Percentiles rank a stretch among this genome's conserved stretches.
Conservation (phyloP, 2,329 filamentous ascomycete species). For the Pseudophaeomoniella oleicola region DNA sequence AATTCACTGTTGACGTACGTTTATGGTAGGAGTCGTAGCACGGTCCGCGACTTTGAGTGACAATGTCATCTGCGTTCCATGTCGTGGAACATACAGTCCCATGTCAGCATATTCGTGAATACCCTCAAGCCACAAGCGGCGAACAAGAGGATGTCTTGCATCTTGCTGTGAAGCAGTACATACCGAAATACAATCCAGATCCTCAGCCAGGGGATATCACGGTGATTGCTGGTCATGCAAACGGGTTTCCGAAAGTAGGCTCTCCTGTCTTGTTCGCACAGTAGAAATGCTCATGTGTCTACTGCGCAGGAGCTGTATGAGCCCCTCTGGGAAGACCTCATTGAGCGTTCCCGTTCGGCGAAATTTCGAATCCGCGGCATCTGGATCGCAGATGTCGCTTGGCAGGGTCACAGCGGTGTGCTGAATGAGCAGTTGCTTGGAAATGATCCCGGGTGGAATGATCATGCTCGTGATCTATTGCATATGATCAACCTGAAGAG, state of each 20-base stretch:
- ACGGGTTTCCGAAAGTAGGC: conserved; percentile 37
- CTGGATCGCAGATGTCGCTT: conserved; percentile 67
- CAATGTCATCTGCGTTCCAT: conserved; percentile 17
- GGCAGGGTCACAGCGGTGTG: conserved; percentile 60
- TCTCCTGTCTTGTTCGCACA: conserved; percentile 1
- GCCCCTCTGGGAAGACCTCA: conserved; percentile 67
- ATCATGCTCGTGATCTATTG: conserved; percentile 64
- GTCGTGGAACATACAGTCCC: conserved; percentile 33
- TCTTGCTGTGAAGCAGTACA: conserved; percentile 41
- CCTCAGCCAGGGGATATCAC: conserved; percentile 34
- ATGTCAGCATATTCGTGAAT: conserved; percentile 37
- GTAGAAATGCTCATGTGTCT: conserved; percentile 3
- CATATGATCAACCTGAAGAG: conserved; percentile 29
- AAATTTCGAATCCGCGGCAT: conserved; percentile 57
- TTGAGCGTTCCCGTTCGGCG: conserved; percentile 34
- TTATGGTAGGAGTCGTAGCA: too few species aligned
- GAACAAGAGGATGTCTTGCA: conserved; percentile 34
- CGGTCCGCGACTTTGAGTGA: too few species aligned
- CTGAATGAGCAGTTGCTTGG: conserved; percentile 59
- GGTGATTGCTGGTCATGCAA: conserved; percentile 39
- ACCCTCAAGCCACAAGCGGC: conserved; percentile 29
- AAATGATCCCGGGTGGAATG: conserved; percentile 67
- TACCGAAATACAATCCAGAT: conserved; percentile 29
- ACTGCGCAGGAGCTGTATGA: conserved; percentile 61
- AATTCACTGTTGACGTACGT: too few species aligned